phyloP scores from a whole-genome alignment of 441 rosid species.

The Lepidium campestre region DNA sequence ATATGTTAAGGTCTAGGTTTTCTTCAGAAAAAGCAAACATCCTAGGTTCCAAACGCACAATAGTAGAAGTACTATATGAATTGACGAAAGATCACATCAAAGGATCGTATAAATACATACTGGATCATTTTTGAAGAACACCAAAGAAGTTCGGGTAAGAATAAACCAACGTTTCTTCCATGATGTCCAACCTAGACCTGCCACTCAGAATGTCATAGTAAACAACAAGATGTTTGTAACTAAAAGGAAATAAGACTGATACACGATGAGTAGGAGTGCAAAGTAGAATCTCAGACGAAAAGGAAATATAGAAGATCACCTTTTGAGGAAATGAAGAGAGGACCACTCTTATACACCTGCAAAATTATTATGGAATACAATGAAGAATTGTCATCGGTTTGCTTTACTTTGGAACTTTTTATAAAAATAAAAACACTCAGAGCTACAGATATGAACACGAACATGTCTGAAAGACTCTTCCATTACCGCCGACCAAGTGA shows the following conservation, averaged over 20 bases:
- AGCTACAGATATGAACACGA: background rate
- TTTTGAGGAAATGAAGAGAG: constrained; percentile 94
- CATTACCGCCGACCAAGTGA: background rate
- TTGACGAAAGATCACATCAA: background rate
- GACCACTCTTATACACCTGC: constrained; percentile 97
- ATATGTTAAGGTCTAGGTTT: background rate
- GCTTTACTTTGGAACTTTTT: background rate
- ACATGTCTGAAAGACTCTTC: background rate
- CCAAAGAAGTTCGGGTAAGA: constrained; percentile 85
- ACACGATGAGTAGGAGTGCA: background rate
- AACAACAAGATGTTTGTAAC: background rate
- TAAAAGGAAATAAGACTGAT: background rate
- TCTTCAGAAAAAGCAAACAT: background rate
- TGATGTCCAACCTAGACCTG: constrained; percentile 97
- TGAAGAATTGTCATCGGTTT: background rate
- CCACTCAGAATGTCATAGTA: constrained; percentile 15
- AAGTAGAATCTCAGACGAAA: background rate
- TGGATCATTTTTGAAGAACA: constrained; percentile 92
- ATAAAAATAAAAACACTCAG: background rate
- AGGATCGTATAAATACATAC: constrained; percentile 37
- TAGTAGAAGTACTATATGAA: background rate
- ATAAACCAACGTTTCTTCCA: constrained; percentile 99
- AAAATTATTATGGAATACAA: background rate
- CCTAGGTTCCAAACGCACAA: background rate
- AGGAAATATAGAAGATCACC: constrained; percentile 32